phyloP scores from a whole-genome alignment of 164 flowering plant genomes.

The Liriodendron chinense region DNA sequence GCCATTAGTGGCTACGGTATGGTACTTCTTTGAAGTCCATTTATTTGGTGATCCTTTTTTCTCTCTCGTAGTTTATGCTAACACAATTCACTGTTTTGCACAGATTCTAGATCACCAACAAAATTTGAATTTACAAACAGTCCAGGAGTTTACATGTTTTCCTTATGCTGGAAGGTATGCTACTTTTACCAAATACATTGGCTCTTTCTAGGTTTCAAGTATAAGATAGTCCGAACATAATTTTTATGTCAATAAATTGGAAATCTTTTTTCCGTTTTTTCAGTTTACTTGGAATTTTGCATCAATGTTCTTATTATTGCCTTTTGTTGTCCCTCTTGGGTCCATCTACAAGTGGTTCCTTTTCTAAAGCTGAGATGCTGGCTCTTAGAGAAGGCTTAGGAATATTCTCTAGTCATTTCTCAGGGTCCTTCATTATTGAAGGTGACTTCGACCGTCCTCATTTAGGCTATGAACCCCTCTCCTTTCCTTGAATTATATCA shows the following conservation, averaged over 20 bases:
- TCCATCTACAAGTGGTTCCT: too few species aligned
- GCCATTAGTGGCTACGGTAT: conserved; percentile 29
- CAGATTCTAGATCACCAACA: conserved; percentile 17
- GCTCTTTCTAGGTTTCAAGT: background rate
- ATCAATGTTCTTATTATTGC: too few species aligned
- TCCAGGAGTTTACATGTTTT: conserved; percentile 13
- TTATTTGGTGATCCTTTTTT: background rate
- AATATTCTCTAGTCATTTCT: too few species aligned
- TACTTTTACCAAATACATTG: background rate
- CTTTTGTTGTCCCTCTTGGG: too few species aligned
- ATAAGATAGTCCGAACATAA: background rate
- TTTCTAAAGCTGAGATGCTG: too few species aligned
- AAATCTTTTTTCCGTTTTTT: too few species aligned
- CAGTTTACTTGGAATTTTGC: too few species aligned
- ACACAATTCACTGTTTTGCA: background rate
- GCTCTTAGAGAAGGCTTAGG: too few species aligned
- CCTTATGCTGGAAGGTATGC: conserved; percentile 15
- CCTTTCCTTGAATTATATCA: too few species aligned
- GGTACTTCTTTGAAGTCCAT: background rate
- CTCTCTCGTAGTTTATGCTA: background rate
- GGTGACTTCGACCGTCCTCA: too few species aligned
- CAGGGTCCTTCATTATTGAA: too few species aligned
- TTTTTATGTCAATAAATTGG: background rate
- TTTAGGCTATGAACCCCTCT: too few species aligned
- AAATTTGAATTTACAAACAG: background rate